These are phyloP conservation scores for Cutaneotrichosporon sp. DNA, from an alignment of 1,284 basidiomycete species.

Conservation along the genomic window DNA sequence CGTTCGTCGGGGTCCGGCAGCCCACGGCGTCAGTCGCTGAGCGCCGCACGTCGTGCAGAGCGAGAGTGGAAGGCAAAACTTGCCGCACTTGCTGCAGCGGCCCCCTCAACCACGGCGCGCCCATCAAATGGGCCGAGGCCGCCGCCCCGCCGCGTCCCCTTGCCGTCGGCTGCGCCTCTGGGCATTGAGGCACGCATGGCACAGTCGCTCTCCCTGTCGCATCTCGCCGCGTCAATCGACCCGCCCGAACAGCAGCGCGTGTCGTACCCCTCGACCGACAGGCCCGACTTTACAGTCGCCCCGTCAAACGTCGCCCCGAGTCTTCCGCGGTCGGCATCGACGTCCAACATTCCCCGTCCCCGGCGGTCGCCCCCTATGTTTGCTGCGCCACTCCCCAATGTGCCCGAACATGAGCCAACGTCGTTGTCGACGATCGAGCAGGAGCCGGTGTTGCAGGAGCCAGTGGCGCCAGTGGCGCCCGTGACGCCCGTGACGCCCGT, in stretches of 20 bases:
- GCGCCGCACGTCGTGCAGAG: conserved; percentile 20
- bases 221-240: not conserved
- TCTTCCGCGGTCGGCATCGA: not conserved
- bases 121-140: conserved; percentile 1
- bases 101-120: not conserved
- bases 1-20: not conserved
- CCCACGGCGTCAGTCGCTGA: not conserved
- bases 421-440: conserved; percentile 1
- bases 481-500: not conserved
- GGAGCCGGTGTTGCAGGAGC: no score
- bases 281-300: not conserved
- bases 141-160: conserved; percentile 4
- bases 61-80: conserved; percentile 37
- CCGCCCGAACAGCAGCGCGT: not conserved
- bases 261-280: not conserved
- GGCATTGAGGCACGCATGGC: not conserved
- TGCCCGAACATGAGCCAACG: conserved; percentile 2
- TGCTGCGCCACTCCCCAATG: not conserved
- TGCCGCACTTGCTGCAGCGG: conserved; percentile 19
- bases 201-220: not conserved
- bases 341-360: not conserved
- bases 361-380: not conserved
- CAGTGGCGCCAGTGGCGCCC: not conserved
- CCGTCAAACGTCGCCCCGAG: not conserved
- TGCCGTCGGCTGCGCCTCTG: not conserved